Conservation (phyloP, 441 rosid genomes). For the Melastoma candidum region DNA sequence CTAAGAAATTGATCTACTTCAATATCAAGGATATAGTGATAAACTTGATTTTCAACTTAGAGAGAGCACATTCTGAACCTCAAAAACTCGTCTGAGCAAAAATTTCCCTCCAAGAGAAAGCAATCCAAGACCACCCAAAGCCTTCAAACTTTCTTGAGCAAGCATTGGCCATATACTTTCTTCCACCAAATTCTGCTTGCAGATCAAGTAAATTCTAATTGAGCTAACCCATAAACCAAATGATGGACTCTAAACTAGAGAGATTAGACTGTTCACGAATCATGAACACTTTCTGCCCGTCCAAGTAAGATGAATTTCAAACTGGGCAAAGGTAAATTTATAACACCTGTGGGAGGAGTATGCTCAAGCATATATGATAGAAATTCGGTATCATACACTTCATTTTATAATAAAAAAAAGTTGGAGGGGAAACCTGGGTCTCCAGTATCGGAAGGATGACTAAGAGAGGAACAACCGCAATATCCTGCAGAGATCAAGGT, state of each 20-base stretch:
- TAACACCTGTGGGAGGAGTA: background rate
- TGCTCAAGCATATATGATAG: background rate
- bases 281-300: too few relatives aligned
- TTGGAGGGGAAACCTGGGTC: slow-evolving; percentile 53
- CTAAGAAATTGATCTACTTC: slow-evolving; percentile 18
- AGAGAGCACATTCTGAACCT: slow-evolving; percentile 26
- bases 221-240: background rate
- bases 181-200: slow-evolving; percentile 43
- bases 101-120: slow-evolving; percentile 92
- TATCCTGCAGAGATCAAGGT: slow-evolving; percentile 56
- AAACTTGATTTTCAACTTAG: background rate
- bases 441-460: slow-evolving; percentile 91
- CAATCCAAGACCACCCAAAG: slow-evolving; percentile 75
- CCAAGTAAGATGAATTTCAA: too few relatives aligned
- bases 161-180: slow-evolving; percentile 93
- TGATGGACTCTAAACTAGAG: background rate
- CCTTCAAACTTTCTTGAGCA: slow-evolving; percentile 80
- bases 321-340: too few relatives aligned
- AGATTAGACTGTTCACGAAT: background rate
- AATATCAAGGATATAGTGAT: slow-evolving; percentile 2
- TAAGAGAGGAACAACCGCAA: slow-evolving; percentile 90
- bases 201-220: too few relatives aligned
- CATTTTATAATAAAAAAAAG: background rate
- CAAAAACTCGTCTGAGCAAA: slow-evolving; percentile 69
- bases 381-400: background rate